Evolutionary conservation across 176 grass and related monocot species (phyloP), one percentile per base, ranked within the genome.

Genomic region (Hsuehochloa calcarea): DNA sequence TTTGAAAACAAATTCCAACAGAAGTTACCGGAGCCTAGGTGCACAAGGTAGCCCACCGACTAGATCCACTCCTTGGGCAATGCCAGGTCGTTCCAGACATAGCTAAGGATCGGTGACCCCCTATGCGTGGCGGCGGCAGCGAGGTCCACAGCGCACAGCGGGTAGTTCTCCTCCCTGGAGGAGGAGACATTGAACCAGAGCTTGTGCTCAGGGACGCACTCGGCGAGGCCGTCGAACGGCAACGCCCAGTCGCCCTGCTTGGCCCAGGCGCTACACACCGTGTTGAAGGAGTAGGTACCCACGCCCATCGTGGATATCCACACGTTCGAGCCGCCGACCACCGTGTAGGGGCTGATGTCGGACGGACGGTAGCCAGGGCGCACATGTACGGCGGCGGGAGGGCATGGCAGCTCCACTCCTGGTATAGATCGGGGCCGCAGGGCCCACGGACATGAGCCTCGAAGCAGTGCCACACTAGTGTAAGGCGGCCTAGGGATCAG

Each of bases 131-230:
- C 6, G 3, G 6, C 43, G 10, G n/a, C 16, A 19, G 38, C 3
- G 37, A 84, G 71, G 82, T 75, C 22, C 1, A 12, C 54, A 0
- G 61, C 59, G 60, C 72, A 14, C 10, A 12, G 44, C 44, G 10
- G 44, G 39, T 31, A 23, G 17, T 17, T 6, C 15, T 20, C 44
- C 23, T 22, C 41, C 1, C 2, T 43, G 0, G 10, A 11, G 43
- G n/a, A 12, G 0, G 61, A 67, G 61, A 84, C 27, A 10, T 72
- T 46, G 4, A 84, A 67, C 72, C 72, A 76, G 72, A 84, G 71
- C 0, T 11, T 65, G n/a, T 35, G 56, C 72, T 85, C 49, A 0
- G 82, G 62, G 46, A 51, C n/a, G 23, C 77, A 85, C 34, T 85
- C 45, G 16, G 26, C 35, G 10, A 15, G 61, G 34, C 72, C 72